Percentiles rank a stretch among this genome's conserved stretches.
These are phyloP conservation scores for Escallonia herrerae DNA, from an alignment of 129 eudicot genomes.

Conservation along the genomic window DNA sequence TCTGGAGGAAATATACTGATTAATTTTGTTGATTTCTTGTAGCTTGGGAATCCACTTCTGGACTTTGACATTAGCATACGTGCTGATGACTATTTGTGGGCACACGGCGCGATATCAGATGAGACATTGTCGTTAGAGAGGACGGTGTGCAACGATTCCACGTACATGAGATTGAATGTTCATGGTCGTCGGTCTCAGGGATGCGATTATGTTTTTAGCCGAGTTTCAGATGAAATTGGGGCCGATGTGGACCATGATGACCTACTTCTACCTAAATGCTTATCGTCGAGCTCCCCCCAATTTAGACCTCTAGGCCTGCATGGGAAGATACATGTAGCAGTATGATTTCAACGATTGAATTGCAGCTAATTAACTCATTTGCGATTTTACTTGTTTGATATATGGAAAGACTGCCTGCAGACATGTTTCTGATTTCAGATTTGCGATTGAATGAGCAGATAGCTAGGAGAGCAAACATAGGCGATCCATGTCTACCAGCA, in stretches of 20 bases:
- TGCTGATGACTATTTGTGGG: constrained; percentile 33
- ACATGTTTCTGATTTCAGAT: not conserved
- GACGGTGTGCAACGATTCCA: constrained; percentile 37
- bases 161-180: constrained; percentile 20
- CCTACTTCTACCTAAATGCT: constrained; percentile 27
- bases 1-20: not conserved
- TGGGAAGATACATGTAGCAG: constrained; percentile 23
- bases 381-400: not conserved
- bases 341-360: not conserved
- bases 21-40: not conserved
- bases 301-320: constrained; percentile 32
- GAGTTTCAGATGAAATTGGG: constrained; percentile 23
- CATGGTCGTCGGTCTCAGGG: constrained; percentile 34
- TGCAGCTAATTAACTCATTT: not conserved
- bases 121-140: constrained; percentile 30
- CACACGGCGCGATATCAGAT: constrained; percentile 42
- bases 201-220: constrained; percentile 27
- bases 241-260: constrained; percentile 18
- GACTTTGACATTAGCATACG: constrained; percentile 38
- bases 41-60: constrained; percentile 39
- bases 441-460: constrained; percentile 7
- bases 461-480: constrained; percentile 12
- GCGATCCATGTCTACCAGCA: constrained; percentile 26
- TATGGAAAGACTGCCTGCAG: not conserved
- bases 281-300: constrained; percentile 23